Evolutionary conservation across 1,284 basidiomycete genomes (phyloP).

Genomic region (Porodaedalea pini): DNA sequence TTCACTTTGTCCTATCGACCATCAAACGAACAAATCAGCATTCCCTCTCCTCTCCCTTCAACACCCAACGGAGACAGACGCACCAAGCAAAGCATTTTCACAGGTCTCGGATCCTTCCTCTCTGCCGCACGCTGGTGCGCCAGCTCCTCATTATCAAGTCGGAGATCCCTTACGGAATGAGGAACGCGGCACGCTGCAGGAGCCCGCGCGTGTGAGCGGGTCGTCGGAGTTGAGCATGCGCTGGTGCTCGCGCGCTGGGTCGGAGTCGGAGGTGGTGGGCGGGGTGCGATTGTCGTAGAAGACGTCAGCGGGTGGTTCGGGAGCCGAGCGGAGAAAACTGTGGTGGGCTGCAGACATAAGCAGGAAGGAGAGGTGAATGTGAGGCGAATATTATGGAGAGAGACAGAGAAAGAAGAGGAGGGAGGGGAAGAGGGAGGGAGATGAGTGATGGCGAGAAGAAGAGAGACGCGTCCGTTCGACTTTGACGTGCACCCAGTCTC

Average conservation of each 20-base stretch:
- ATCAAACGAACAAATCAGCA: background rate
- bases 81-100: too few species aligned
- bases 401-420: too few species aligned
- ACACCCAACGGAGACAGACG: slow-evolving; percentile 67
- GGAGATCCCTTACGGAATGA: slow-evolving; percentile 55
- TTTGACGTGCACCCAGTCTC: too few species aligned
- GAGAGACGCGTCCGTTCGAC: too few species aligned
- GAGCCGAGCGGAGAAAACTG: slow-evolving; percentile 21
- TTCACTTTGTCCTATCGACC: slow-evolving; percentile 71
- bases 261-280: too few species aligned
- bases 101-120: slow-evolving; percentile 55
- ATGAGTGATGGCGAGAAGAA: too few species aligned
- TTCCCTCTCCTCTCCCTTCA: background rate
- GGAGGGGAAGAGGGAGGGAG: too few species aligned
- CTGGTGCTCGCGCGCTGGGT: slow-evolving; percentile 29
- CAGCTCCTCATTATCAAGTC: slow-evolving; percentile 75
- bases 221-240: slow-evolving; percentile 51
- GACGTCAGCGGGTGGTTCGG: too few species aligned
- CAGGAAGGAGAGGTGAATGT: slow-evolving; percentile 1
- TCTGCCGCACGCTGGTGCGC: slow-evolving; percentile 57
- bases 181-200: slow-evolving; percentile 46
- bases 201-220: slow-evolving; percentile 50
- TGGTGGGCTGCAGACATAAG: background rate
- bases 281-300: slow-evolving; percentile 13
- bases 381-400: background rate